Conservation (phyloP, 495 filamentous ascomycete species). For the Aspergillus wentii region DNA sequence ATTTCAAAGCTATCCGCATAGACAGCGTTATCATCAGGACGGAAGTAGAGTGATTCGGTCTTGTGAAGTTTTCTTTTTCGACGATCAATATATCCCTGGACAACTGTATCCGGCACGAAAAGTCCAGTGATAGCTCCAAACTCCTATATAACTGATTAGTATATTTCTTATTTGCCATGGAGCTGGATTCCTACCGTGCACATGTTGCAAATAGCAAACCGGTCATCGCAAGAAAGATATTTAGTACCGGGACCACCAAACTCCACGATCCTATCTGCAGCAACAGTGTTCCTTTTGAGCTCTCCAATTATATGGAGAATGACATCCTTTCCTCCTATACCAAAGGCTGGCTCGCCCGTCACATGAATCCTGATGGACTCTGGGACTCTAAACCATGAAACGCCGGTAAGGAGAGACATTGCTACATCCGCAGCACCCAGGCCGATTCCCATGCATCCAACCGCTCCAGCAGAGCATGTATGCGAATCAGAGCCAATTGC, state of each 20-base stretch:
- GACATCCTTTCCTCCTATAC: slow-evolving; percentile 42
- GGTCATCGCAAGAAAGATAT: slow-evolving; percentile 34
- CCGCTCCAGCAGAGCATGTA: slow-evolving; percentile 37
- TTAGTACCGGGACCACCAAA: slow-evolving; percentile 32
- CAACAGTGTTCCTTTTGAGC: slow-evolving; percentile 42
- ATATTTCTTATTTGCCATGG: neutral
- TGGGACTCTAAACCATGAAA: slow-evolving; percentile 44
- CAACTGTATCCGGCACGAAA: slow-evolving; percentile 34
- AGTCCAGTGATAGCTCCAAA: slow-evolving; percentile 41
- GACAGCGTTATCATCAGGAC: slow-evolving; percentile 29
- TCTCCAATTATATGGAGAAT: slow-evolving; percentile 40
- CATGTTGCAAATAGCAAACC: slow-evolving; percentile 48
- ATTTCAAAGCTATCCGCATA: slow-evolving; percentile 33
- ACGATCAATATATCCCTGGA: slow-evolving; percentile 24
- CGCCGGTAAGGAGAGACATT: slow-evolving; percentile 38
- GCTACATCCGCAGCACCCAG: slow-evolving; percentile 43
- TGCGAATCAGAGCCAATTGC: slow-evolving; percentile 45
- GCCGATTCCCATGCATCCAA: slow-evolving; percentile 38
- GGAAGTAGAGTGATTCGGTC: slow-evolving; percentile 23
- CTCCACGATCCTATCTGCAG: slow-evolving; percentile 40
- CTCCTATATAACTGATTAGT: slow-evolving; percentile 20
- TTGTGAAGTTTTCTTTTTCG: slow-evolving; percentile 28
- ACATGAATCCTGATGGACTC: slow-evolving; percentile 34
- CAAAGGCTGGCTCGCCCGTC: slow-evolving; percentile 23
- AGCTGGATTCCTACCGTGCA: slow-evolving; percentile 24